A percentile compares a stretch with the other conserved stretches of the same genome.
These are phyloP conservation scores for Lolium perenne DNA, from an alignment of 176 grass and related monocot genomes.

Conservation along the genomic window DNA sequence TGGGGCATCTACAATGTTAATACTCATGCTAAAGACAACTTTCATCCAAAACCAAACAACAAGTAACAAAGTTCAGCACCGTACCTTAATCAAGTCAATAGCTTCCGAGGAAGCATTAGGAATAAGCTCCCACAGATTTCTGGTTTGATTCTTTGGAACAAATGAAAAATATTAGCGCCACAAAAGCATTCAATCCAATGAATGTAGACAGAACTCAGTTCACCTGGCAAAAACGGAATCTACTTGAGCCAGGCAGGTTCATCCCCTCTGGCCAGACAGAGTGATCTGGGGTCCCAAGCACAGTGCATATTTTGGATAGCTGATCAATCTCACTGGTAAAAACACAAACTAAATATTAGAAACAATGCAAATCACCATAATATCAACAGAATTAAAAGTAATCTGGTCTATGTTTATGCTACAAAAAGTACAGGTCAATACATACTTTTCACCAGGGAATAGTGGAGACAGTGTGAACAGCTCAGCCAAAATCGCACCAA, in stretches of 20 bases:
- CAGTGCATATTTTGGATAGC: conserved; percentile 80
- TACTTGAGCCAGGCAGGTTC: conserved; percentile 63
- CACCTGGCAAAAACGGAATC: conserved; percentile 81
- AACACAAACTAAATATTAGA: conserved; percentile 28
- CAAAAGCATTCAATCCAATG: conserved; percentile 8
- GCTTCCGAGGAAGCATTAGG: conserved; percentile 90
- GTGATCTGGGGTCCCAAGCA: conserved; percentile 89
- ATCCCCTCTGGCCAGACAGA: conserved; percentile 81
- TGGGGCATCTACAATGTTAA: neutral
- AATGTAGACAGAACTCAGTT: conserved; percentile 32
- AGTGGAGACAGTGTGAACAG: conserved; percentile 81
- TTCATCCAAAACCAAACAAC: neutral
- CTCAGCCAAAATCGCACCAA: conserved; percentile 93
- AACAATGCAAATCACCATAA: neutral
- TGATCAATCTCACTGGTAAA: conserved; percentile 75
- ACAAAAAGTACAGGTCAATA: neutral
- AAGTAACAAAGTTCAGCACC: neutral
- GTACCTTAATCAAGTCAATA: conserved; percentile 87
- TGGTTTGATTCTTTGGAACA: conserved; percentile 58
- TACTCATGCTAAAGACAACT: neutral
- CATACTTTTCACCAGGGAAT: conserved; percentile 91
- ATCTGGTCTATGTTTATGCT: neutral
- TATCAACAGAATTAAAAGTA: conserved; percentile 1
- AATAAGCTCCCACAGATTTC: conserved; percentile 71
- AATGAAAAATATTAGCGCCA: conserved; percentile 35